Percentiles rank a stretch among this genome's conserved stretches.
Evolutionary conservation across 768 basidiomycete species (phyloP).

Genomic region (Rubroboletus pulcherrimus): DNA sequence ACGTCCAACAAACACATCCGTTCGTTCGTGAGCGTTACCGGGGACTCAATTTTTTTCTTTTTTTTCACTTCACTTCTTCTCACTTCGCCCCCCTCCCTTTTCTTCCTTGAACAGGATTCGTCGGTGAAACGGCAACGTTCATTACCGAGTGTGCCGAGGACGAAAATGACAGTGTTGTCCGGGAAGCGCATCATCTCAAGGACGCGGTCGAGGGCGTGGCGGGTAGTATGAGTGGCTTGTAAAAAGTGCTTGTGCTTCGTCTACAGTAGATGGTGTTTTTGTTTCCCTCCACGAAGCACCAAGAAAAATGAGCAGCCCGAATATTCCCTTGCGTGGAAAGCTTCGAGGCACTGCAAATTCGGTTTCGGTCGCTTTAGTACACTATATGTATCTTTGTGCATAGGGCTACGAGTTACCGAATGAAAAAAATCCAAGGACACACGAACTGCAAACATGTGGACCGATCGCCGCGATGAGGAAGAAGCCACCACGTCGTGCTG

Average conservation of each 20-base stretch:
- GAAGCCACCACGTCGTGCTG: too few species aligned
- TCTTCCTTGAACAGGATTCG: conserved; percentile 50
- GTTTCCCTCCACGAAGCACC: too few species aligned
- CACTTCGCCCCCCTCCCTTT: neutral
- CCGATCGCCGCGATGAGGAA: too few species aligned
- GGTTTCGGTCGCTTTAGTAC: too few species aligned
- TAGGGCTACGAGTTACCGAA: too few species aligned
- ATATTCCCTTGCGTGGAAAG: too few species aligned
- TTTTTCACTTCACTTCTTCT: neutral
- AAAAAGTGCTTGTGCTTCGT: neutral
- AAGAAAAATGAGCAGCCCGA: too few species aligned
- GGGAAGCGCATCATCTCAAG: conserved; percentile 64
- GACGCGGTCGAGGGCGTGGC: conserved; percentile 67
- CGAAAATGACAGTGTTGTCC: conserved; percentile 80
- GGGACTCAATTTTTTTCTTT: neutral
- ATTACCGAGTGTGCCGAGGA: conserved; percentile 86
- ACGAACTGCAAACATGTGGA: too few species aligned
- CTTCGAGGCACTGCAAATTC: too few species aligned
- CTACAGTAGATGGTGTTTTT: too few species aligned
- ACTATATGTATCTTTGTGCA: too few species aligned
- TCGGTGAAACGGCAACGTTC: conserved; percentile 79
- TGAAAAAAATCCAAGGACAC: too few species aligned
- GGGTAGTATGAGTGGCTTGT: conserved; percentile 46
- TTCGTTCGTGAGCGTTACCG: neutral
- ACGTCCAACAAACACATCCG: conserved; percentile 12